Conservation (phyloP, 495 filamentous ascomycete genomes). For the Tirmania nivea region DNA sequence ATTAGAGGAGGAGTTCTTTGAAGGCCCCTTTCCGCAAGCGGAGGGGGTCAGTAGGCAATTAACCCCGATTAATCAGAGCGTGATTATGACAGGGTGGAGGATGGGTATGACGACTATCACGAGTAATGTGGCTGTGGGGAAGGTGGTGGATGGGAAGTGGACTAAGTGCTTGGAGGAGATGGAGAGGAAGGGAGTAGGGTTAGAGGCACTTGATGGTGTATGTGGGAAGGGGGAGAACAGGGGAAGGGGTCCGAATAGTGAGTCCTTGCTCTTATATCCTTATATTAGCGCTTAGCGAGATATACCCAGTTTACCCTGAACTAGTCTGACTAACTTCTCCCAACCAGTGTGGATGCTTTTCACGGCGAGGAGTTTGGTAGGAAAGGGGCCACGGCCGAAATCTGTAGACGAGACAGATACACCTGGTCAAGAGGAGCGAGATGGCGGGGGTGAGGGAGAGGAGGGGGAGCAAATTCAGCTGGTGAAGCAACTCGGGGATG, state of each 20-base stretch:
- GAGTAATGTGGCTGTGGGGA: slow-evolving; percentile 42
- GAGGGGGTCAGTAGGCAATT: slow-evolving; percentile 25
- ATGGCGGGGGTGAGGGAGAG: too few species aligned
- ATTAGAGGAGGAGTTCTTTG: neutral
- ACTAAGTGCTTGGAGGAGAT: neutral
- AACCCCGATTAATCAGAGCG: slow-evolving; percentile 40
- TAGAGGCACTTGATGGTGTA: neutral
- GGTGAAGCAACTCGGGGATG: too few species aligned
- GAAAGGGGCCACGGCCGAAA: slow-evolving; percentile 26
- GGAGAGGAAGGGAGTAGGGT: neutral
- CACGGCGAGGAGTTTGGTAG: slow-evolving; percentile 41
- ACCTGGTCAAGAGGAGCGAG: too few species aligned
- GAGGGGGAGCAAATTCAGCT: too few species aligned
- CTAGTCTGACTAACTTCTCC: too few species aligned
- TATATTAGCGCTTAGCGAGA: slow-evolving; percentile 21
- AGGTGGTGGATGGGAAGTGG: slow-evolving; percentile 32
- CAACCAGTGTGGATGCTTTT: slow-evolving; percentile 23
- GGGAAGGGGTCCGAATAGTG: slow-evolving; percentile 28
- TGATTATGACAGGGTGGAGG: slow-evolving; percentile 49
- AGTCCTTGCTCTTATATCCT: neutral
- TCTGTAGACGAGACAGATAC: too few species aligned
- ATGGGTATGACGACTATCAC: slow-evolving; percentile 39
- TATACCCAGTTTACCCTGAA: too few species aligned
- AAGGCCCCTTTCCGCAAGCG: slow-evolving; percentile 1
- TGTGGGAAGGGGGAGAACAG: slow-evolving; percentile 26